A percentile compares a stretch with the other conserved stretches of the same genome.
Conservation (phyloP, 176 grass and related monocot genomes). For the Paspalum vaginatum region DNA sequence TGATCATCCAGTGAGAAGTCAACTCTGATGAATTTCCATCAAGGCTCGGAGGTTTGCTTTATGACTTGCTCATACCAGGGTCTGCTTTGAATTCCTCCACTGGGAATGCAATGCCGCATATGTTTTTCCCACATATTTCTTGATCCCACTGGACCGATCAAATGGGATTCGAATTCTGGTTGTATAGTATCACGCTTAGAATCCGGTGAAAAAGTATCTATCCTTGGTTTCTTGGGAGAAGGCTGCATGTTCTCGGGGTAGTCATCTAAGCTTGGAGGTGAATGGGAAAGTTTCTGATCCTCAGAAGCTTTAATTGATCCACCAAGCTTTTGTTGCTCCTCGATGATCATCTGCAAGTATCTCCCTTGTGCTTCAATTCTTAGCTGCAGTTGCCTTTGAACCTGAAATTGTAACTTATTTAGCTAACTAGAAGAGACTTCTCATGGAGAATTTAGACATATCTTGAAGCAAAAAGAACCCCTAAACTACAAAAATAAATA, state of each 20-base stretch:
- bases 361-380: constrained; percentile 94
- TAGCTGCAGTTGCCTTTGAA: constrained; percentile 93
- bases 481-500: constrained; percentile 12
- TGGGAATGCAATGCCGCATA: constrained; percentile 29
- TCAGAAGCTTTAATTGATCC: constrained; percentile 60
- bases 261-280: constrained; percentile 58
- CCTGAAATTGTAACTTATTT: constrained; percentile 53
- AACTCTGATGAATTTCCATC: constrained; percentile 15
- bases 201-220: constrained; percentile 47
- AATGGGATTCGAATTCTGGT: constrained; percentile 69
- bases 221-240: constrained; percentile 64
- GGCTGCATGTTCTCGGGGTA: constrained; percentile 50
- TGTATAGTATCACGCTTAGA: constrained; percentile 38
- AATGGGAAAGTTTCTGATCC: constrained; percentile 54
- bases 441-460: not conserved
- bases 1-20: constrained; percentile 2
- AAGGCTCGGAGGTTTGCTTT: constrained; percentile 2
- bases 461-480: not conserved
- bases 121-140: constrained; percentile 55
- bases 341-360: constrained; percentile 96
- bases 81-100: constrained; percentile 57
- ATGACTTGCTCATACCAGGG: constrained; percentile 45
- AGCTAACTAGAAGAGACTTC: not conserved
- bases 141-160: constrained; percentile 68
- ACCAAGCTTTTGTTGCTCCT: constrained; percentile 85